These are phyloP conservation scores for Amorphotheca resinae DNA, from an alignment of 495 filamentous ascomycete species.

Conservation along the genomic window DNA sequence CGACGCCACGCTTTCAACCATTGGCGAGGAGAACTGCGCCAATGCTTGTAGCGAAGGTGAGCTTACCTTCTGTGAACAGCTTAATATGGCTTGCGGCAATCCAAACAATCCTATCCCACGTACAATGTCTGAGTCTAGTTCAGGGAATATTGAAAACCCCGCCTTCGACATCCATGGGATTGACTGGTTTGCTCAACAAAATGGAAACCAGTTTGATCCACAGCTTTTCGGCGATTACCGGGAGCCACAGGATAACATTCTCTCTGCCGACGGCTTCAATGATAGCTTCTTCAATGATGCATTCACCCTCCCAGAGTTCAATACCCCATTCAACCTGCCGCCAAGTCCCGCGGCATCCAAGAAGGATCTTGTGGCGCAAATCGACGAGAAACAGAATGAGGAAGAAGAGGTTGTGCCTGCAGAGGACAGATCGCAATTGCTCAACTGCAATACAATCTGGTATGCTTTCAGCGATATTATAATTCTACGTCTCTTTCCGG, in stretches of 20 bases:
- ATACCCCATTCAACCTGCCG: conserved; percentile 57
- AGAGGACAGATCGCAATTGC: conserved; percentile 51
- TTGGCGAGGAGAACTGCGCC: conserved; percentile 39
- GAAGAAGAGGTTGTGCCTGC: conserved; percentile 53
- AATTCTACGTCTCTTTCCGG: background rate
- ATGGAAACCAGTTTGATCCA: conserved; percentile 81
- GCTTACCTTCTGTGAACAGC: conserved; percentile 49
- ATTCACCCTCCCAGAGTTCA: conserved; percentile 63
- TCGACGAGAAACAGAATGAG: conserved; percentile 57
- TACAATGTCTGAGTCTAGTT: conserved; percentile 20
- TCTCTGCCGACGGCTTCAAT: conserved; percentile 44
- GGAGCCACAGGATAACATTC: conserved; percentile 68
- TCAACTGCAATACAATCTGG: conserved; percentile 89
- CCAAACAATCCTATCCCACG: conserved; percentile 53
- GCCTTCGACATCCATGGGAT: conserved; percentile 35
- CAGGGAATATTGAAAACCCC: conserved; percentile 21
- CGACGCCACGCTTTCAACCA: conserved; percentile 43
- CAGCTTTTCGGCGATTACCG: conserved; percentile 88
- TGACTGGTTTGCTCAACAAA: conserved; percentile 74
- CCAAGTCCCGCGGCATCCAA: conserved; percentile 43
- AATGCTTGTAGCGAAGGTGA: conserved; percentile 24
- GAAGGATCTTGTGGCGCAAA: conserved; percentile 58
- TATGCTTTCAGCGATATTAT: conserved; percentile 33
- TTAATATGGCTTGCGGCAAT: conserved; percentile 62
- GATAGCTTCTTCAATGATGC: conserved; percentile 87